Conservation (phyloP, 345 rosid species). For the Gossypium anomalum region DNA sequence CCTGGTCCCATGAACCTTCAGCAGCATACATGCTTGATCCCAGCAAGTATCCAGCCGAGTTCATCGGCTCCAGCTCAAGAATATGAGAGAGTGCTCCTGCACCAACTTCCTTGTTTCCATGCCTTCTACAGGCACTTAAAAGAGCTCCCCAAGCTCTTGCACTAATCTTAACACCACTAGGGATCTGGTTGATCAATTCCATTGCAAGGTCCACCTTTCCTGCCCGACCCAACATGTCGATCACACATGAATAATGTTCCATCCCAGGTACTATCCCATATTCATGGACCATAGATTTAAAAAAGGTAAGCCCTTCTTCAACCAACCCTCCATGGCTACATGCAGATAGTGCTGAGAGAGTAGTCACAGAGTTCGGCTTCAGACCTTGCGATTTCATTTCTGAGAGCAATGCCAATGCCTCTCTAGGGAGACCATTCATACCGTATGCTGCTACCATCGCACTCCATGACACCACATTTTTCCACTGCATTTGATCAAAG, state of each 20-base stretch:
- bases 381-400: constrained; percentile 51
- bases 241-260: constrained; percentile 64
- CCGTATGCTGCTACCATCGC: constrained; percentile 71
- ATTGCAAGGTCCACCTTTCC: constrained; percentile 50
- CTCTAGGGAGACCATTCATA: constrained; percentile 51
- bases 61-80: constrained; percentile 53
- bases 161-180: constrained; percentile 30
- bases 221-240: constrained; percentile 68
- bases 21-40: constrained; percentile 54
- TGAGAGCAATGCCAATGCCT: constrained; percentile 44
- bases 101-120: constrained; percentile 33
- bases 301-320: constrained; percentile 48
- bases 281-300: constrained; percentile 50
- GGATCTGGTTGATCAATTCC: constrained; percentile 47
- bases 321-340: constrained; percentile 74
- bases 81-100: constrained; percentile 34
- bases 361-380: constrained; percentile 49
- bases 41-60: constrained; percentile 53
- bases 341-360: constrained; percentile 60
- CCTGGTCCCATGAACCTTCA: constrained; percentile 46
- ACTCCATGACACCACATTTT: constrained; percentile 59
- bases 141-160: constrained; percentile 69
- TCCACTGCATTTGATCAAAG: constrained; percentile 41
- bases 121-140: constrained; percentile 55
- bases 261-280: constrained; percentile 29